These are phyloP conservation scores for Stramenopiles sp. DNA, from an alignment of 352 stramenopile genomes.

Conservation along the genomic window DNA sequence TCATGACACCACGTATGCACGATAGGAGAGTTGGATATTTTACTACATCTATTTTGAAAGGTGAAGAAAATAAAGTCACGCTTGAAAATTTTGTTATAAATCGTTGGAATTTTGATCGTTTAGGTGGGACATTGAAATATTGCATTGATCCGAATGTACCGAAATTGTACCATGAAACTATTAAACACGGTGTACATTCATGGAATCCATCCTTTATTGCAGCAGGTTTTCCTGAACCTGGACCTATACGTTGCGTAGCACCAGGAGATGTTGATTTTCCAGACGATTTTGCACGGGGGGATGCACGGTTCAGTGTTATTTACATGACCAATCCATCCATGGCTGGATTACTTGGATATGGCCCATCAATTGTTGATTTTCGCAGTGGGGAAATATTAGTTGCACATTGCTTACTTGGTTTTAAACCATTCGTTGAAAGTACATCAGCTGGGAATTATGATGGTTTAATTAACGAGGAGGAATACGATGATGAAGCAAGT, in stretches of 20 bases:
- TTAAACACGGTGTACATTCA: slow-evolving; percentile 38
- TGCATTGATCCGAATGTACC: slow-evolving; percentile 58
- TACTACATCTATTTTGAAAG: background rate
- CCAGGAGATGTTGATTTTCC: slow-evolving; percentile 46
- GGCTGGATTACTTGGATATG: slow-evolving; percentile 46
- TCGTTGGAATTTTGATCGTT: background rate
- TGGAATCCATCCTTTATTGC: slow-evolving; percentile 48
- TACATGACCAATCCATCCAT: slow-evolving; percentile 31
- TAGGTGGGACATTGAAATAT: slow-evolving; percentile 27
- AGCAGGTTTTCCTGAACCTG: slow-evolving; percentile 33
- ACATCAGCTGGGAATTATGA: slow-evolving; percentile 14
- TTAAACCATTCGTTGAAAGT: slow-evolving; percentile 32
- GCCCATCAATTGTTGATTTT: slow-evolving; percentile 40
- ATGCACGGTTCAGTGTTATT: slow-evolving; percentile 59
- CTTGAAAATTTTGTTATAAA: background rate
- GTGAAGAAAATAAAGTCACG: background rate
- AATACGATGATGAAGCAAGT: slow-evolving; percentile 2
- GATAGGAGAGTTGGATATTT: background rate
- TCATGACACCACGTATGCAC: background rate
- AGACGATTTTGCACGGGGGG: slow-evolving; percentile 44
- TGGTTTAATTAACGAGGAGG: slow-evolving; percentile 8
- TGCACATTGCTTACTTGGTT: slow-evolving; percentile 40
- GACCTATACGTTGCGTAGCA: slow-evolving; percentile 37
- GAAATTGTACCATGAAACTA: slow-evolving; percentile 32
- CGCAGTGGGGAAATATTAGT: slow-evolving; percentile 58